phyloP scores from a whole-genome alignment of 768 basidiomycete genomes.

The Pleurotus djamor region DNA sequence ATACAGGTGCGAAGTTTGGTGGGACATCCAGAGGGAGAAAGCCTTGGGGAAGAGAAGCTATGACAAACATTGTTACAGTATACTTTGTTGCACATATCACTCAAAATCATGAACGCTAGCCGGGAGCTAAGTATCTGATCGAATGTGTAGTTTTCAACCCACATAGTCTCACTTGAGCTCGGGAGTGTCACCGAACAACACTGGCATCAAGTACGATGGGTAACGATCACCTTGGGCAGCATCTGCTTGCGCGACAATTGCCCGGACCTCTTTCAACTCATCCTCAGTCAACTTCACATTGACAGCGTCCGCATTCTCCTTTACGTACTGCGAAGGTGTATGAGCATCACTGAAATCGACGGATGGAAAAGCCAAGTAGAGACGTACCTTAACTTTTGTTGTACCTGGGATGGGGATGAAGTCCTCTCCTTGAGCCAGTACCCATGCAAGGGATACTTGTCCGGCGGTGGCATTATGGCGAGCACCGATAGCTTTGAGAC shows the following conservation, averaged over 20 bases:
- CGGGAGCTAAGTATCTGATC: too few species aligned
- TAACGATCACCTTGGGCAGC: constrained; percentile 20
- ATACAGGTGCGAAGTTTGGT: too few species aligned
- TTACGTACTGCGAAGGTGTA: constrained; percentile 26
- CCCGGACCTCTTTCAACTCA: constrained; percentile 21
- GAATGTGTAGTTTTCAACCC: too few species aligned
- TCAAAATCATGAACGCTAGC: too few species aligned
- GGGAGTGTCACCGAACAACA: constrained; percentile 20
- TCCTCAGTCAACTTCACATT: constrained; percentile 20
- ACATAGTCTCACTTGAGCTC: constrained; percentile 2
- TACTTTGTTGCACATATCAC: too few species aligned
- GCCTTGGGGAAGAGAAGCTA: too few species aligned
- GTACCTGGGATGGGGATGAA: constrained; percentile 45
- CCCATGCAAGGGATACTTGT: constrained; percentile 46
- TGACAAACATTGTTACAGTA: too few species aligned
- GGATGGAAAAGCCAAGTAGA: neutral
- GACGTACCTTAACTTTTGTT: constrained; percentile 27
- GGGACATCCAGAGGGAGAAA: too few species aligned
- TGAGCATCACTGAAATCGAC: constrained; percentile 2
- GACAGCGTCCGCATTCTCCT: constrained; percentile 41
- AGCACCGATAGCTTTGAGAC: constrained; percentile 27
- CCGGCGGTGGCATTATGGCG: constrained; percentile 29
- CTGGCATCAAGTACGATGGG: neutral
- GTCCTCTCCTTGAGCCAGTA: constrained; percentile 40
- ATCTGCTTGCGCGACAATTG: constrained; percentile 17